Evolutionary conservation across 441 rosid genomes (phyloP).

Genomic region (Euphorbia schlechtendalii): DNA sequence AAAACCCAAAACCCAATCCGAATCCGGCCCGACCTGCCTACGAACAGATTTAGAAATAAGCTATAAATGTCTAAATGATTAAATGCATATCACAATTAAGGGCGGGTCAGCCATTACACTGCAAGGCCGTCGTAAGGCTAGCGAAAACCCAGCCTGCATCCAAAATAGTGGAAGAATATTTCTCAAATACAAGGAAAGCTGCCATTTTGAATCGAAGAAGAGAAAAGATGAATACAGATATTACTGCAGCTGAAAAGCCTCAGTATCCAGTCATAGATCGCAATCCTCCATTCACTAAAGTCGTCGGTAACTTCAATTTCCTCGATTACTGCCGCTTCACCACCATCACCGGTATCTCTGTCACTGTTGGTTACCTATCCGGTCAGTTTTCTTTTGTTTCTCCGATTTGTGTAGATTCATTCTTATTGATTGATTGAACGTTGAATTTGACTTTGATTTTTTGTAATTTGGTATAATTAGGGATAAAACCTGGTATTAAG

Average conservation of each 20-base stretch:
- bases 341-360: slow-evolving; percentile 77
- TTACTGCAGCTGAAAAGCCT: slow-evolving; percentile 54
- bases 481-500: slow-evolving; percentile 76
- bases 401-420: neutral
- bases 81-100: too few relatives aligned
- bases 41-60: too few relatives aligned
- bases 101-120: too few relatives aligned
- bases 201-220: too few relatives aligned
- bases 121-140: too few relatives aligned
- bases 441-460: neutral
- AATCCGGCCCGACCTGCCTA: too few relatives aligned
- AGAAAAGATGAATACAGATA: slow-evolving; percentile 62
- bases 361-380: slow-evolving; percentile 94
- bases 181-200: too few relatives aligned
- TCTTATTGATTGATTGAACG: neutral
- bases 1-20: too few relatives aligned
- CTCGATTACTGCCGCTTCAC: slow-evolving; percentile 80
- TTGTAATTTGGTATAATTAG: slow-evolving; percentile 22
- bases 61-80: too few relatives aligned
- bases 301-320: slow-evolving; percentile 71
- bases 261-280: slow-evolving; percentile 71
- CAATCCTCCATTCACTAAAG: slow-evolving; percentile 64
- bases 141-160: too few relatives aligned
- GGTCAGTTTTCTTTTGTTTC: slow-evolving; percentile 28
- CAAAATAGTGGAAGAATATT: too few relatives aligned